Evolutionary conservation across 306 rosid species (phyloP), one percentile per base, ranked within the genome.

Genomic region (Ormosia emarginata): DNA sequence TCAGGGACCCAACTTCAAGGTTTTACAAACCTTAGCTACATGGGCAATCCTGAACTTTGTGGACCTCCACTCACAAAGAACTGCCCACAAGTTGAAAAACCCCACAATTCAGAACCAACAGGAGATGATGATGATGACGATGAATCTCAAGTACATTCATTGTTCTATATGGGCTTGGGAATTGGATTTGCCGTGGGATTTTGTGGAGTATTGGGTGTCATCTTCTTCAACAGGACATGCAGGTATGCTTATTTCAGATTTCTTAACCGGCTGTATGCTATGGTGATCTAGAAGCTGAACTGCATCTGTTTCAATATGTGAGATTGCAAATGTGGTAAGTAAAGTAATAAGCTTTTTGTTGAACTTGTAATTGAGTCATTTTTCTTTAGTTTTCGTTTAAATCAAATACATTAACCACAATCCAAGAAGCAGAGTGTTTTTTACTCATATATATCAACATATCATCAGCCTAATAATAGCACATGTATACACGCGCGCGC

Each of bases 1-100:
- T 6, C 34, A 7, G 74, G 83, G 4, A 44, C 80, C 4, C 84
- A 76, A 63, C 30, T 85, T 12, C 56, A 82, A 1, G 49, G 82
- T 18, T 75, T 39, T 12, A 49, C 76, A 34, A 64, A 64, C 2
- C 46, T 74, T 24, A n/a, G 40, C 4, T 85, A 53, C 9, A 12
- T 33, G 0, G 62, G 56, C 5, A 85, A 85, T 43, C 13, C 1
- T 12, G 9, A 50, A 5, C 76, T 85, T 0, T 81, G 83, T 64
- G 88, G 88, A 8, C 55, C 77, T 37, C 85, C 80, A 14, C 80
- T 85, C 13, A 24, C 67, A 18, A 56, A 36, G 4, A 24, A 8
- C 0, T 77, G 83, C 15, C n/a, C 62, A 5, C 41, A 24, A 68
- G 49, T 61, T 40, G 69, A 49, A 47, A 41, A 50, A 2, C 0